Percentiles rank a stretch among this genome's conserved stretches.
phyloP scores from a whole-genome alignment of 305 asterid genomes.

The Fraxinus platypoda region DNA sequence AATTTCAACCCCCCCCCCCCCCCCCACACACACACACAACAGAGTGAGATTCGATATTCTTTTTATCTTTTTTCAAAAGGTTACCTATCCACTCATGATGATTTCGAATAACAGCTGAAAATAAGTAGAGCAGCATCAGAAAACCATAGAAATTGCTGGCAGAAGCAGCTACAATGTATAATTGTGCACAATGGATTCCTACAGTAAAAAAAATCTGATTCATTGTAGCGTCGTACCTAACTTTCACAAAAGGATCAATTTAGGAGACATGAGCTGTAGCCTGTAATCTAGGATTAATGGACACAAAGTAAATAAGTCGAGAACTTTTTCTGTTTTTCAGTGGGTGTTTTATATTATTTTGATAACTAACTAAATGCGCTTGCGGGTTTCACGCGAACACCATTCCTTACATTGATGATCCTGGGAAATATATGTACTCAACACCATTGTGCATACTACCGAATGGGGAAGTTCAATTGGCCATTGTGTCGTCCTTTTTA shows the following conservation, averaged over 20 bases:
- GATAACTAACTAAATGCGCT: background rate
- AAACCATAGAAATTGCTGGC: background rate
- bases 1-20: too few relatives aligned
- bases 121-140: too few relatives aligned
- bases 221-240: background rate
- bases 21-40: too few relatives aligned
- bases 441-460: conserved; percentile 6
- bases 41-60: too few relatives aligned
- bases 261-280: background rate
- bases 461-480: conserved; percentile 28
- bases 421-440: background rate
- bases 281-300: background rate
- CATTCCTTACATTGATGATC: conserved; percentile 14
- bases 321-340: background rate
- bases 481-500: background rate
- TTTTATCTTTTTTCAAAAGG: too few relatives aligned
- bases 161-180: background rate
- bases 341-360: background rate
- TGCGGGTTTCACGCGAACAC: background rate
- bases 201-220: background rate
- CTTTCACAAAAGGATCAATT: background rate
- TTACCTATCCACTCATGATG: too few relatives aligned
- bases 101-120: too few relatives aligned
- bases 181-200: background rate
- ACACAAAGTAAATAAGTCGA: background rate